Percentiles rank a stretch among this genome's conserved stretches.
phyloP scores from a whole-genome alignment of 2,329 filamentous ascomycete genomes.

The Thelonectria olida region DNA sequence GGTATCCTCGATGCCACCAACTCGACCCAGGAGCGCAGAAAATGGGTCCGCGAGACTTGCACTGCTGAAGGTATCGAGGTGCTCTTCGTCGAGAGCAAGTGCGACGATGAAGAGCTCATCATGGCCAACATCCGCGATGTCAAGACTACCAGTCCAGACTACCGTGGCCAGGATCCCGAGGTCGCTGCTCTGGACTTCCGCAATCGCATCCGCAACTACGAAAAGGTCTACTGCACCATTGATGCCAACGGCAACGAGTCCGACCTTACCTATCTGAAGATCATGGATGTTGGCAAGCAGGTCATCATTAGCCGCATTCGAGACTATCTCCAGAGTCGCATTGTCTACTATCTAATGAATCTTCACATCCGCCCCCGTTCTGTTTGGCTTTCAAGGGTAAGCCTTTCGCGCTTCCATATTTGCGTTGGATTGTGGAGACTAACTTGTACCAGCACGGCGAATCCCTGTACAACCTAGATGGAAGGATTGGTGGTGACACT shows the following conservation, averaged over 20 bases:
- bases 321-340: constrained; percentile 94
- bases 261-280: constrained; percentile 92
- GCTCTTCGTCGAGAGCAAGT: constrained; percentile 96
- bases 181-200: constrained; percentile 90
- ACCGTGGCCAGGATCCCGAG: constrained; percentile 93
- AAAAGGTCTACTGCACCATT: constrained; percentile 95
- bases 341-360: constrained; percentile 99
- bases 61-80: constrained; percentile 82
- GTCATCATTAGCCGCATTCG: constrained; percentile 98
- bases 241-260: constrained; percentile 82
- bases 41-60: constrained; percentile 90
- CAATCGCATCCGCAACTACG: constrained; percentile 94
- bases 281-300: constrained; percentile 94
- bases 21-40: constrained; percentile 86
- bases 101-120: constrained; percentile 93
- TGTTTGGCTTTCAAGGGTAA: constrained; percentile 92
- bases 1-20: constrained; percentile 97
- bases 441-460: constrained; percentile 78
- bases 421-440: neutral
- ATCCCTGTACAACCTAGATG: constrained; percentile 89
- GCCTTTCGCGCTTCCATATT: constrained; percentile 44
- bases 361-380: constrained; percentile 95
- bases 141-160: constrained; percentile 96
- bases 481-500: constrained; percentile 92
- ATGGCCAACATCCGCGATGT: constrained; percentile 99